Conservation (phyloP, 139 green algal genomes). For the Tetradesmus obliquus region DNA sequence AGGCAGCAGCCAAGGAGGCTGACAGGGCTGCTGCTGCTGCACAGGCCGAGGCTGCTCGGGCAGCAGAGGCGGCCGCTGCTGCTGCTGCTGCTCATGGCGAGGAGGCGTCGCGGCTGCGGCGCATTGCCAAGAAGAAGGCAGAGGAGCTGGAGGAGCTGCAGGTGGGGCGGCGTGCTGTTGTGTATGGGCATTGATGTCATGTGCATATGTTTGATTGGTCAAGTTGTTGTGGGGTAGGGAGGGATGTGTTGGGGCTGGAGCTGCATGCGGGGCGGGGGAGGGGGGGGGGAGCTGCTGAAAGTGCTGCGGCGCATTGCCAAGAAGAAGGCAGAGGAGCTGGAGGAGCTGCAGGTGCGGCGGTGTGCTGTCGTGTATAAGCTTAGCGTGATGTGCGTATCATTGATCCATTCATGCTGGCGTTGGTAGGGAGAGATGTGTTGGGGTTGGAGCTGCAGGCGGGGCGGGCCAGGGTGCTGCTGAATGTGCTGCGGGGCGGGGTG, state of each 20-base stretch:
- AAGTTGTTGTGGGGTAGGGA: too few species aligned
- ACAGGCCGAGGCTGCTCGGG: background rate
- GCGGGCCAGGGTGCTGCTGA: too few species aligned
- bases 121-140: slow-evolving; percentile 42
- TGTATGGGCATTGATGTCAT: background rate
- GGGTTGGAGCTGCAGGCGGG: background rate
- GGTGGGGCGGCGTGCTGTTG: background rate
- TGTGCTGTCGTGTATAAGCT: background rate
- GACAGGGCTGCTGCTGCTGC: slow-evolving; percentile 3
- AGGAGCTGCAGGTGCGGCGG: slow-evolving; percentile 31
- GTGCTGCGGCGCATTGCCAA: slow-evolving; percentile 5
- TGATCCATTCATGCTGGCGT: background rate
- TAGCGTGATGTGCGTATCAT: background rate
- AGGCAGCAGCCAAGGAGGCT: background rate
- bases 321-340: slow-evolving; percentile 39
- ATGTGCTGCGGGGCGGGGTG: too few species aligned
- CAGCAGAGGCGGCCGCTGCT: background rate
- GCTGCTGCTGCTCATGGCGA: background rate
- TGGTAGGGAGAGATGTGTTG: background rate
- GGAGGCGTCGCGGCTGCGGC: slow-evolving; percentile 20
- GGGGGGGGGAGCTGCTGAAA: too few species aligned
- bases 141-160: slow-evolving; percentile 42
- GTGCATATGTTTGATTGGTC: background rate
- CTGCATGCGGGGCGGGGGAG: too few species aligned
- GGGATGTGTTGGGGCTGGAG: too few species aligned